Evolutionary conservation across 2,329 filamentous ascomycete genomes (phyloP).

Genomic region (Volutella citrinella): DNA sequence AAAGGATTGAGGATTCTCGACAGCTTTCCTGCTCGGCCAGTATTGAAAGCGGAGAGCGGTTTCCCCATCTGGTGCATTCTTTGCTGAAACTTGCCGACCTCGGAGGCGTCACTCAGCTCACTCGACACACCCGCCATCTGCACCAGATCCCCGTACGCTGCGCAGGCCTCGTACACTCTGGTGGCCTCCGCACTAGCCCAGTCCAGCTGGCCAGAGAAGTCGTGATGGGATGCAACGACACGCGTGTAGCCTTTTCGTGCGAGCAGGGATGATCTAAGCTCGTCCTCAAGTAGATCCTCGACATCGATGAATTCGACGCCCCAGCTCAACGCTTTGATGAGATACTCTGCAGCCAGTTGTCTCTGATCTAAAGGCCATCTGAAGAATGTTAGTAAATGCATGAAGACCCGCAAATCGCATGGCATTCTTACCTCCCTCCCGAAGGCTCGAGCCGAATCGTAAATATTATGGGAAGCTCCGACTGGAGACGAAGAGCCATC

Average conservation of each 20-base stretch:
- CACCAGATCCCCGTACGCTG: conserved; percentile 11
- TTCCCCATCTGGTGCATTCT: not conserved
- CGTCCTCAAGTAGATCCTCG: conserved; percentile 5
- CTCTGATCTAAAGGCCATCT: conserved; percentile 9
- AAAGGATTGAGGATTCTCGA: conserved; percentile 14
- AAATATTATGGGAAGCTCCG: conserved; percentile 11
- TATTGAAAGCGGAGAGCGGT: conserved; percentile 9
- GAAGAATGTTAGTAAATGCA: no score
- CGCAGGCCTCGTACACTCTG: conserved; percentile 4
- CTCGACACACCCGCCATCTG: conserved; percentile 11
- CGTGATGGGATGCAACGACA: conserved; percentile 11
- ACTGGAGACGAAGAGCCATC: conserved; percentile 6
- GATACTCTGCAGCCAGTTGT: conserved; percentile 2
- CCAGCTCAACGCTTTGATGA: conserved; percentile 5
- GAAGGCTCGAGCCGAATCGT: conserved; percentile 10
- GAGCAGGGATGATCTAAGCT: conserved; percentile 2
- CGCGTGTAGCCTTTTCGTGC: conserved; percentile 3
- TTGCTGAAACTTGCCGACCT: conserved; percentile 8
- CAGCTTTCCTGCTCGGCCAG: conserved; percentile 8
- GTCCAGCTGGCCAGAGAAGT: conserved; percentile 9
- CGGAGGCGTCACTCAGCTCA: conserved; percentile 8
- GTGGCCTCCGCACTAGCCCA: conserved; percentile 4
- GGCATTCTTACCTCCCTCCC: conserved; percentile 10
- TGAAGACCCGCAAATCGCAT: no score
- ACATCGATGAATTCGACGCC: conserved; percentile 14